Percentiles rank a stretch among this genome's conserved stretches.
These are phyloP conservation scores for Curvularia eragrostidis DNA, from an alignment of 2,329 filamentous ascomycete species.

Conservation along the genomic window DNA sequence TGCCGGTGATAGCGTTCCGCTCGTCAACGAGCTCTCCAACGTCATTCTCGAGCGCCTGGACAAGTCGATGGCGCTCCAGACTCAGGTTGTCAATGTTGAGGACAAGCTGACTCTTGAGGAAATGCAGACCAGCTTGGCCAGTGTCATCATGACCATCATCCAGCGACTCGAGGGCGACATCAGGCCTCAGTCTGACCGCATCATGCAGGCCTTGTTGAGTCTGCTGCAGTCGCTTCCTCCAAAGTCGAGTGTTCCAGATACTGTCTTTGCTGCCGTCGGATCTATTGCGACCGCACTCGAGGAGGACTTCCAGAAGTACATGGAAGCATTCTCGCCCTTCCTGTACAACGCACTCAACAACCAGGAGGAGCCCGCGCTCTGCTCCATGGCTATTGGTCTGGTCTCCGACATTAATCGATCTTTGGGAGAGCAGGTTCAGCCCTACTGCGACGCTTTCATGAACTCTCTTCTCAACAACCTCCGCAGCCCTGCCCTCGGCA, in stretches of 20 bases:
- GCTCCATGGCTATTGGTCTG: slow-evolving; percentile 95
- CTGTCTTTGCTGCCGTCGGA: slow-evolving; percentile 89
- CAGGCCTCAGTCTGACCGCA: slow-evolving; percentile 85
- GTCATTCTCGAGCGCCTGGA: slow-evolving; percentile 91
- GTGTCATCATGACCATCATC: slow-evolving; percentile 89
- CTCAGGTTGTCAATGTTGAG: slow-evolving; percentile 94
- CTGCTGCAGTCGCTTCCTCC: slow-evolving; percentile 77
- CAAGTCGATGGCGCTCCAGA: slow-evolving; percentile 86
- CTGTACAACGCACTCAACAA: slow-evolving; percentile 93
- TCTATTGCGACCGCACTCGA: slow-evolving; percentile 90
- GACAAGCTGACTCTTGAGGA: slow-evolving; percentile 96
- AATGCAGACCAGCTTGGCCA: slow-evolving; percentile 95
- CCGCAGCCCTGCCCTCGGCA: slow-evolving; percentile 83
- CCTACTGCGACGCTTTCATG: slow-evolving; percentile 97
- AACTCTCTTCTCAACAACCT: slow-evolving; percentile 95
- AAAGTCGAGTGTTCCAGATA: slow-evolving; percentile 95
- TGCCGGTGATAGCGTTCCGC: slow-evolving; percentile 80
- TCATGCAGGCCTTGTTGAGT: slow-evolving; percentile 88
- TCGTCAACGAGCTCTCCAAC: slow-evolving; percentile 82
- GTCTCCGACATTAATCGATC: slow-evolving; percentile 96
- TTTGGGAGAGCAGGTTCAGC: slow-evolving; percentile 86
- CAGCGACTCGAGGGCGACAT: slow-evolving; percentile 91
- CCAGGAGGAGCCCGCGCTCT: slow-evolving; percentile 92
- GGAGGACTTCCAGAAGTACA: slow-evolving; percentile 94
- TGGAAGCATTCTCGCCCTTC: slow-evolving; percentile 93